A percentile compares a stretch with the other conserved stretches of the same genome.
phyloP scores from a whole-genome alignment of 768 basidiomycete genomes.

The Lactarius hengduanensis region DNA sequence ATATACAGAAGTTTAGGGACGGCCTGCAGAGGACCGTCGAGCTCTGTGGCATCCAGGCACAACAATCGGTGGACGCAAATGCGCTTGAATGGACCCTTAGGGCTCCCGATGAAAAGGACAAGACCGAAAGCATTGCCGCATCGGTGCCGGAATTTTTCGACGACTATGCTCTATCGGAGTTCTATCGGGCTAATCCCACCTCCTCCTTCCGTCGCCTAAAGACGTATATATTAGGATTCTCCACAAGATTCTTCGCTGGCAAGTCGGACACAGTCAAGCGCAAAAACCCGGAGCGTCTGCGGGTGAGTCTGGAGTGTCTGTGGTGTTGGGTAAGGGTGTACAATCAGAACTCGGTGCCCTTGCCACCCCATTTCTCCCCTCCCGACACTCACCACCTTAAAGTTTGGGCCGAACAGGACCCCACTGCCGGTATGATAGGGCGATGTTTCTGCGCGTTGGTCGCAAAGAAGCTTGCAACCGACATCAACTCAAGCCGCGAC shows the following conservation, averaged over 20 bases:
- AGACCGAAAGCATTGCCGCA: not conserved
- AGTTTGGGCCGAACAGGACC: not conserved
- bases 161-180: not conserved
- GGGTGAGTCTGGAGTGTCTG: not conserved
- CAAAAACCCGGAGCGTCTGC: not conserved
- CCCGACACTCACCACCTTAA: not conserved
- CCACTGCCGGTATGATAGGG: not conserved
- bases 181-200: no score
- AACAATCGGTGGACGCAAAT: not conserved
- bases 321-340: not conserved
- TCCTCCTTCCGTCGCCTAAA: no score
- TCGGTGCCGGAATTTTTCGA: not conserved
- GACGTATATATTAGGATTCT: not conserved
- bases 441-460: not conserved
- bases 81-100: not conserved
- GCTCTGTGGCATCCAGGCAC: not conserved
- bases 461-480: not conserved
- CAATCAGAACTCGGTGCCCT: not conserved
- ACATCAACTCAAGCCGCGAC: not conserved
- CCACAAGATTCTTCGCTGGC: not conserved
- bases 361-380: not conserved
- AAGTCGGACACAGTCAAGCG: no score
- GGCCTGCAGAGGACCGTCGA: not conserved
- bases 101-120: not conserved
- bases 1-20: not conserved